These are phyloP conservation scores for Rosa hybrid DNA, from an alignment of 331 rosid species.

Conservation along the genomic window DNA sequence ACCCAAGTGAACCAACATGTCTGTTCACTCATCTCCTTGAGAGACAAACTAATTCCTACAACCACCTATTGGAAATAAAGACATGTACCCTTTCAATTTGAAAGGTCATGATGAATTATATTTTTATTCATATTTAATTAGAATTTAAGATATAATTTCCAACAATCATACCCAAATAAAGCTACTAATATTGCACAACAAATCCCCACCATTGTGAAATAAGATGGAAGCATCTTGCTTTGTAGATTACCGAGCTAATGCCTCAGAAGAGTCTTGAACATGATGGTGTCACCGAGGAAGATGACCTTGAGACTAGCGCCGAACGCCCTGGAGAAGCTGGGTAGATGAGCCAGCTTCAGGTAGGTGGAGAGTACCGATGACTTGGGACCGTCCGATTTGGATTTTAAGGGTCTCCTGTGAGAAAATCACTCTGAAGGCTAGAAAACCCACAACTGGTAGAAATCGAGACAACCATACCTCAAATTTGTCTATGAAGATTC, in stretches of 20 bases:
- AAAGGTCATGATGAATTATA: no score
- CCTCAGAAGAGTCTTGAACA: constrained; percentile 95
- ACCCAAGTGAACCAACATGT: no score
- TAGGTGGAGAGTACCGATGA: constrained; percentile 49
- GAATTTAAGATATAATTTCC: no score
- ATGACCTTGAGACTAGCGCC: constrained; percentile 94
- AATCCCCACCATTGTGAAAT: constrained; percentile 71
- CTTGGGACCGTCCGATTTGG: constrained; percentile 48
- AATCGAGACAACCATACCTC: constrained; percentile 69
- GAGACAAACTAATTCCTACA: no score
- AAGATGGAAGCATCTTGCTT: constrained; percentile 96
- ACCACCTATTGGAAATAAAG: no score
- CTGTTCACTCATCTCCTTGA: no score
- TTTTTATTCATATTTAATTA: no score
- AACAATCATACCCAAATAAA: constrained; percentile 51
- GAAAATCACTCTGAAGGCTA: constrained; percentile 84
- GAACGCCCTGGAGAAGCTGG: constrained; percentile 83
- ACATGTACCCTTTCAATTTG: no score
- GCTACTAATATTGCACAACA: constrained; percentile 74
- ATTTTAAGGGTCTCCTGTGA: constrained; percentile 79
- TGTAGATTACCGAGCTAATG: constrained; percentile 96
- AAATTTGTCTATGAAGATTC: no score
- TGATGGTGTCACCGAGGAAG: constrained; percentile 92
- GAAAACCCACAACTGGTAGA: constrained; percentile 66
- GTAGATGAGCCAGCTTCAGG: constrained; percentile 84